These are phyloP conservation scores for Penicillium arizonense DNA, from an alignment of 495 filamentous ascomycete species.

Conservation along the genomic window DNA sequence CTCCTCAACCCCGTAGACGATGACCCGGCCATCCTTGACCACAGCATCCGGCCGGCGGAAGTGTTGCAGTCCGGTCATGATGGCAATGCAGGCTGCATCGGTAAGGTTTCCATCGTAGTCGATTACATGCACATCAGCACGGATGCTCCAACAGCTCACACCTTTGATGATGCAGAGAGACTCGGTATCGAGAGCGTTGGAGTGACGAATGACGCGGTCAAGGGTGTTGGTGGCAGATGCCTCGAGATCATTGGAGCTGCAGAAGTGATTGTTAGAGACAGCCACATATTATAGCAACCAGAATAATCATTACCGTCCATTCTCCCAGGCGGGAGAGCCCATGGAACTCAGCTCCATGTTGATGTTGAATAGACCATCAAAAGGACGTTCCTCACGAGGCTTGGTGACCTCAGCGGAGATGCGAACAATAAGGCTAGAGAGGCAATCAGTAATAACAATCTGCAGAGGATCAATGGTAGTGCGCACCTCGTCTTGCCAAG, in stretches of 20 bases:
- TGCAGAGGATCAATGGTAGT: neutral
- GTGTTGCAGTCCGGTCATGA: conserved; percentile 83
- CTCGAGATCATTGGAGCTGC: conserved; percentile 72
- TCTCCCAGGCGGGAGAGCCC: conserved; percentile 87
- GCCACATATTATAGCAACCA: neutral
- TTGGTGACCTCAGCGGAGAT: conserved; percentile 85
- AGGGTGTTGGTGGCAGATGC: conserved; percentile 80
- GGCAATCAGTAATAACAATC: conserved; percentile 5
- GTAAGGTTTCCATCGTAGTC: conserved; percentile 86
- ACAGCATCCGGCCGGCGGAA: conserved; percentile 85
- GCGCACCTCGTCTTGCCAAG: conserved; percentile 85
- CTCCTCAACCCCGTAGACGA: conserved; percentile 78
- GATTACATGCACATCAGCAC: conserved; percentile 85
- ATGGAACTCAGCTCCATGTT: conserved; percentile 88
- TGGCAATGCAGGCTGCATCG: conserved; percentile 79
- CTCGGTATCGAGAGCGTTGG: conserved; percentile 88
- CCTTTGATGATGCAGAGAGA: conserved; percentile 91
- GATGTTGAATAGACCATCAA: conserved; percentile 93
- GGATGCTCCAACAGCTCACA: conserved; percentile 83
- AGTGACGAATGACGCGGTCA: conserved; percentile 90
- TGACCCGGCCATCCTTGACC: conserved; percentile 76
- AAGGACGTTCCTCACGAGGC: conserved; percentile 83
- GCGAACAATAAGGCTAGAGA: conserved; percentile 69
- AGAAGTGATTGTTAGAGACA: conserved; percentile 7
- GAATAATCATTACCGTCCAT: conserved; percentile 61